Evolutionary conservation across 2,329 filamentous ascomycete species (phyloP).

Genomic region (Lasiodiplodia sp.): DNA sequence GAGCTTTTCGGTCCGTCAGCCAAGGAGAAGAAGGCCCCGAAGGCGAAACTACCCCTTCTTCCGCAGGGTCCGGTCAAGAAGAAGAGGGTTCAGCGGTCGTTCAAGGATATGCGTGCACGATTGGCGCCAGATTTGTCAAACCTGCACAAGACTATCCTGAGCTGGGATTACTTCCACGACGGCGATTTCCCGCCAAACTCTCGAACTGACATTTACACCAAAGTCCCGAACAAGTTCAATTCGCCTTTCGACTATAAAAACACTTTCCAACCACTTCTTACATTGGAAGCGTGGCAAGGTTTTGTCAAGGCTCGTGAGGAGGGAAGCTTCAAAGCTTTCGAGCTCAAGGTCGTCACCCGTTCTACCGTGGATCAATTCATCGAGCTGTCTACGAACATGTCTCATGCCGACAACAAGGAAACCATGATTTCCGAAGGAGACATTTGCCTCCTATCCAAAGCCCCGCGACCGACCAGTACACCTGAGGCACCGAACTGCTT

Average conservation of each 20-base stretch:
- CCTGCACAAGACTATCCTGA: slow-evolving; percentile 84
- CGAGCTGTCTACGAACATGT: slow-evolving; percentile 86
- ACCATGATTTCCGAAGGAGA: slow-evolving; percentile 82
- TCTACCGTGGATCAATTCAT: slow-evolving; percentile 92
- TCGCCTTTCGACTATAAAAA: slow-evolving; percentile 82
- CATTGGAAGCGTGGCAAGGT: slow-evolving; percentile 94
- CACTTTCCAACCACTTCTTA: slow-evolving; percentile 88
- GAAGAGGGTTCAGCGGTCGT: slow-evolving; percentile 77
- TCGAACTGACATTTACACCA: slow-evolving; percentile 73
- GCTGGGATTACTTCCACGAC: slow-evolving; percentile 93
- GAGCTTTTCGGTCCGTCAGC: slow-evolving; percentile 70
- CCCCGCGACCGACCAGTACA: slow-evolving; percentile 72
- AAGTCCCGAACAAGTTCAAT: slow-evolving; percentile 79
- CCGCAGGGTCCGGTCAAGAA: slow-evolving; percentile 82
- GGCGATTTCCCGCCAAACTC: slow-evolving; percentile 83
- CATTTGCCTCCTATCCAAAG: slow-evolving; percentile 83
- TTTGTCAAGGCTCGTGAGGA: slow-evolving; percentile 93
- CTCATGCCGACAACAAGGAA: slow-evolving; percentile 73
- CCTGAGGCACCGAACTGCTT: slow-evolving; percentile 78
- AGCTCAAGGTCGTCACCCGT: slow-evolving; percentile 85
- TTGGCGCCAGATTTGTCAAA: slow-evolving; percentile 87
- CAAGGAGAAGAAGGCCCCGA: slow-evolving; percentile 53
- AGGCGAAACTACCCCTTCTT: slow-evolving; percentile 56
- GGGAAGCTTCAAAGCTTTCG: slow-evolving; percentile 78
- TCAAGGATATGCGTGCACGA: slow-evolving; percentile 93